phyloP scores from a whole-genome alignment of 2,329 filamentous ascomycete genomes.

The Fusarium pilosicola region DNA sequence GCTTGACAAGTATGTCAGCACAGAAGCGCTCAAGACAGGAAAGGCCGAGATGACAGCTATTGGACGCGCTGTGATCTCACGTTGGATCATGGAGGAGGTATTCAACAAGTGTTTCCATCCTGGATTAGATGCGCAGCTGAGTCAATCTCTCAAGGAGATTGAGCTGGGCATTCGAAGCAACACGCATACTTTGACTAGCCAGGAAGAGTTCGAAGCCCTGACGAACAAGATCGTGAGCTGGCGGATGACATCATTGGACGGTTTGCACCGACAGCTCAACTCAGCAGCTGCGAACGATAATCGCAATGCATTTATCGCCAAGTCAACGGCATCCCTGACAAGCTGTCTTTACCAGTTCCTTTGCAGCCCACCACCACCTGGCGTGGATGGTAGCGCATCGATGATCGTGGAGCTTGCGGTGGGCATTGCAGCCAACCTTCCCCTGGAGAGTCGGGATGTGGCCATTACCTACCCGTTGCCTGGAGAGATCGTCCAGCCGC shows the following conservation, averaged over 20 bases:
- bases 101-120: constrained; percentile 96
- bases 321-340: constrained; percentile 74
- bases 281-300: constrained; percentile 73
- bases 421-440: constrained; percentile 84
- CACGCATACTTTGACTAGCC: constrained; percentile 76
- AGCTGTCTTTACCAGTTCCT: constrained; percentile 78
- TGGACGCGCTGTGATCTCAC: constrained; percentile 86
- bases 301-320: constrained; percentile 74
- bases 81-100: constrained; percentile 90
- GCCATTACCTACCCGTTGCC: constrained; percentile 87
- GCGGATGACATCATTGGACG: constrained; percentile 93
- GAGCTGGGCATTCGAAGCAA: constrained; percentile 87
- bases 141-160: constrained; percentile 82
- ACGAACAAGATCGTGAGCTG: constrained; percentile 90
- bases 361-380: constrained; percentile 78
- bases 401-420: constrained; percentile 95
- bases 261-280: constrained; percentile 77
- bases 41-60: constrained; percentile 99
- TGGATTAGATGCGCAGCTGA: constrained; percentile 79
- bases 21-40: constrained; percentile 84
- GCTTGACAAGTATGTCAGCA: constrained; percentile 82
- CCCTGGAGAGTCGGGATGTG: constrained; percentile 91
- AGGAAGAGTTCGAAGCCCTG: constrained; percentile 89
- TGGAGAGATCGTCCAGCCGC: constrained; percentile 73
- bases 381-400: constrained; percentile 85